Conservation (phyloP, 2,329 filamentous ascomycete species). For the Cladosporium sp. region DNA sequence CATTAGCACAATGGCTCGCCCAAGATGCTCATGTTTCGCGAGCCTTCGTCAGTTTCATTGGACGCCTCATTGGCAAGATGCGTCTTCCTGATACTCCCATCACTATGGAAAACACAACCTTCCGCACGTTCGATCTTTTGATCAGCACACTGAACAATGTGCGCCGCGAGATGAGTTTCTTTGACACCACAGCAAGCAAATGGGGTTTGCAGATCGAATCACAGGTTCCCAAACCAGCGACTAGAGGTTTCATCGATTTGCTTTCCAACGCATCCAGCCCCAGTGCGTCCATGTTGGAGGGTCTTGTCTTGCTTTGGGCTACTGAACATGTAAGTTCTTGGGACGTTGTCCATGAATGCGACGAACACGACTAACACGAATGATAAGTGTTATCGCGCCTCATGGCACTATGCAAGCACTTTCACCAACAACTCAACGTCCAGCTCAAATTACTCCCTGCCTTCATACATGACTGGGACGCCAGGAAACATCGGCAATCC, state of each 20-base stretch:
- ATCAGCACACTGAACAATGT: conserved; percentile 64
- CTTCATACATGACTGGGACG: conserved; percentile 25
- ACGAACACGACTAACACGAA: conserved; percentile 16
- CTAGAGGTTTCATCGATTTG: conserved; percentile 53
- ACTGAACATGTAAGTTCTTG: conserved; percentile 63
- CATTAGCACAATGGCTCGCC: conserved; percentile 63
- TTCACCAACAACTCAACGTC: conserved; percentile 33
- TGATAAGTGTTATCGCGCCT: conserved; percentile 43
- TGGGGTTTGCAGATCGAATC: conserved; percentile 53
- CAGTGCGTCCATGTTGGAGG: conserved; percentile 57
- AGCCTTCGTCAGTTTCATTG: conserved; percentile 64
- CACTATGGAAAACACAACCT: conserved; percentile 46
- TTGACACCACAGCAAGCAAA: conserved; percentile 58
- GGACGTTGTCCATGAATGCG: too few relatives aligned
- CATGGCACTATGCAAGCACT: conserved; percentile 46
- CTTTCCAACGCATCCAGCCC: conserved; percentile 55
- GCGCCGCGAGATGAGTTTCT: conserved; percentile 63
- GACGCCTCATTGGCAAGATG: conserved; percentile 60
- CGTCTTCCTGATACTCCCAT: conserved; percentile 48
- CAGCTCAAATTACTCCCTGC: conserved; percentile 26
- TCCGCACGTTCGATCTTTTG: conserved; percentile 58
- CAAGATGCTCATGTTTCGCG: conserved; percentile 70
- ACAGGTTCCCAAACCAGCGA: conserved; percentile 45
- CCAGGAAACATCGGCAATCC: neutral
- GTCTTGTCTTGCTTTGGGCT: conserved; percentile 70